Base-by-base conservation (phyloP, 2,329 filamentous ascomycete genomes). In the Xenoacremonium recifei region DNA sequence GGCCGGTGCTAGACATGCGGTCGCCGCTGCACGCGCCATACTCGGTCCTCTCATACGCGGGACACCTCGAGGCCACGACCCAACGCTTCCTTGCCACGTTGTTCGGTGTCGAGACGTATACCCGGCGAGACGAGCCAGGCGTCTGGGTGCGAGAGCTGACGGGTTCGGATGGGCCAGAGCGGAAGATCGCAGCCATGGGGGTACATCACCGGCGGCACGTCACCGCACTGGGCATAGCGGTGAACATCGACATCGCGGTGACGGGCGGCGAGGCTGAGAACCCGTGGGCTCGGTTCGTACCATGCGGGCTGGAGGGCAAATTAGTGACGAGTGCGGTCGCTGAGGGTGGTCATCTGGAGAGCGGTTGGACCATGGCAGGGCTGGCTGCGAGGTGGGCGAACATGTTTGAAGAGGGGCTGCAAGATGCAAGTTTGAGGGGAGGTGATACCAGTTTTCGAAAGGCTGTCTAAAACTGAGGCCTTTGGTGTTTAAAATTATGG, bases 141-240 rank as follows among this genome's bases (percentile, higher is more conserved):
- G 89, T 96, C 13, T 96, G 91, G 91, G 74, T 84, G 49, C 51
- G 51, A 3, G 56, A 60, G 12, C n/a, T n/a, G n/a, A n/a, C n/a
- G n/a, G 35, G 54, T 34, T 32, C 42, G 16, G 49, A 44, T 7
- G 43, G 55, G 51, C 53, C 63, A 47, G 68, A 74, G 43, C 73
- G 76, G 55, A 99, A 97, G 72, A 90, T 99, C 53, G 89, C 89
- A 1, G 90, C 91, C 0, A 71, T 97, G 31, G 93, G 93, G 1
- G 89, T 99, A n/a, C 91, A 97, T 68, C 77, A 96, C 49, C 74
- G 90, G 12, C 74, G 92, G 34, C 84, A 95, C 65, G 77, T 97
- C 27, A 90, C 84, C 18, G 88, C 85, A 47, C 86, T 95, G 63
- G 93, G 93, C 6, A 75, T 95, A 23, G 91, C 88, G 3, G 62